Evolutionary conservation across 805 yeast genomes (phyloP), one percentile per base, ranked within the genome.

Genomic region (Starmerella bombicola): DNA sequence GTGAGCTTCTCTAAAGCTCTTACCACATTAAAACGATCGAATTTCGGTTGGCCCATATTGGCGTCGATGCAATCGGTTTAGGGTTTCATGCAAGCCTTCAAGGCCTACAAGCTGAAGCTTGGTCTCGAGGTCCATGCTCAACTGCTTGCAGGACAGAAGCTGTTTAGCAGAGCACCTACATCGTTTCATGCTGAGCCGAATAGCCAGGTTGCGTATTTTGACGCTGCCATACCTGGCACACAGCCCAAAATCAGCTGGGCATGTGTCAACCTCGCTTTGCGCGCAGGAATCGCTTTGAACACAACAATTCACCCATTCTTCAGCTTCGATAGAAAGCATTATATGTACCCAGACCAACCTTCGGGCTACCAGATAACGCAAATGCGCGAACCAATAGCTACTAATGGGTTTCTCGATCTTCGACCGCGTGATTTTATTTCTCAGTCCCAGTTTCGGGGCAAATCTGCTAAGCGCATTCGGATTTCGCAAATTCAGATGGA

Each of bases 41-140:
- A n/a, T n/a, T n/a, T n/a, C n/a, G n/a, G n/a, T n/a, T n/a, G n/a
- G n/a, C n/a, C n/a, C n/a, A n/a, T n/a, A n/a, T n/a, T n/a, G n/a
- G n/a, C n/a, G n/a, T n/a, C n/a, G n/a, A n/a, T n/a, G n/a, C n/a
- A n/a, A n/a, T n/a, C n/a, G n/a, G n/a, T n/a, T n/a, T n/a, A n/a
- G n/a, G n/a, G n/a, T n/a, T 7, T 20, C 15, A 25, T 18, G 26
- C 42, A 21, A 19, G 28, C 39, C 29, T 24, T 24, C 28, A 24
- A 13, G 13, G n/a, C n/a, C n/a, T 41, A 55, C 48, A 57, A 59
- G 19, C 56, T 88, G 48, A 81, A 76, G 55, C 80, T 95, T 55
- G 98, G 98, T 0, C 63, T 91, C 26, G 98, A 91, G 58, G 80
- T 91, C 32, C 98, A 91, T 58, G 80, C 96, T 1, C 98, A 91